Base-by-base conservation (phyloP, 2,329 filamentous ascomycete genomes). In the Paecilomyces fulvus region DNA sequence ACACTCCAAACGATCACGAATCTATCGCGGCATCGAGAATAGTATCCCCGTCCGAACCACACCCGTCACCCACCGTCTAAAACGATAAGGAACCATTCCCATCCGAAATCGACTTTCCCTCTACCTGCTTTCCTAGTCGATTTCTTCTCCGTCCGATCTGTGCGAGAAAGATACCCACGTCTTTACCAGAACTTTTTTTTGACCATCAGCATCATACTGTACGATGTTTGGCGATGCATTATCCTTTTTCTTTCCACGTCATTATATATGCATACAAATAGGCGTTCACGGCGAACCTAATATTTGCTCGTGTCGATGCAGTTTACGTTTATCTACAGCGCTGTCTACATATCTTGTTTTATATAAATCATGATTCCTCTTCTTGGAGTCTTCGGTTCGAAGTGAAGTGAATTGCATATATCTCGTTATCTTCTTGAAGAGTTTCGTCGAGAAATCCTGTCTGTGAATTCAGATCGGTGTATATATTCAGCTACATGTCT, bases 21-120 rank as follows among this genome's bases (percentile, higher is more conserved):
- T 43, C 37, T 43, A 57, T 20, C 30, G 31, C n/a, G 31, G n/a
- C 5, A 14, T 14, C 17, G 33, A 25, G 25, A 51, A 31, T 7
- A 51, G 33, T 7, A 30, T 56, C 56, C 25, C 48, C 17, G n/a
- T 52, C 14, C 55, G 59, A 30, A 58, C 58, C 3, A 58, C 58
- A 30, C 56, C 58, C 46, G 58, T 61, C 17, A 43, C 48, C 6
- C 56, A 51, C 30, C 30, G 54, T 25, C 52, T 55, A 28, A 51
- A 21, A 21, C 28, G 37, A 56, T 14, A 25, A 12, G n/a, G 5
- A 43, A 9, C 8, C 37, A 9, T 43, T 17, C 7, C 7, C 1
- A 43, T 20, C 6, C 17, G 7, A 14, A 31, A 4, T 9, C n/a
- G 8, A 43, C 4, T 7, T 20, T 17, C n/a, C 37, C 20, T 43